phyloP scores from a whole-genome alignment of 805 yeast species.

The Suhomyces pyralidae region DNA sequence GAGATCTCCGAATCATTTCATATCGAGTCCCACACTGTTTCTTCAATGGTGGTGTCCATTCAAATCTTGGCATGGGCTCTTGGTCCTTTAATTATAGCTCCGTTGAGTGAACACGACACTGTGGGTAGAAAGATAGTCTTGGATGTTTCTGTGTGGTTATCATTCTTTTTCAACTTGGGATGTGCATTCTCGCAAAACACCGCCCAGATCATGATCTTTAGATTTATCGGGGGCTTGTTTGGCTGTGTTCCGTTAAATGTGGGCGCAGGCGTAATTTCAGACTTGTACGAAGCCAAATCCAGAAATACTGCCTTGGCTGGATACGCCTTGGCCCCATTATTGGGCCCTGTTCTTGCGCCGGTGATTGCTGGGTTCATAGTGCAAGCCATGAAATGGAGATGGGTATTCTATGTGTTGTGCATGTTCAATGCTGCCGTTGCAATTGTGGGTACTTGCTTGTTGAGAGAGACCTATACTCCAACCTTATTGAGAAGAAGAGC shows the following conservation, averaged over 20 bases:
- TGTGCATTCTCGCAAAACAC: conserved; percentile 59
- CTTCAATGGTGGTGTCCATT: conserved; percentile 56
- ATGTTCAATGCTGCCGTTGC: conserved; percentile 55
- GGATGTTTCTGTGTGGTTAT: conserved; percentile 47
- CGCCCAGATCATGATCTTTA: conserved; percentile 57
- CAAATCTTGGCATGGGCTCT: conserved; percentile 70
- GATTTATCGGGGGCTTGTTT: conserved; percentile 64
- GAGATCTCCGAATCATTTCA: conserved; percentile 45
- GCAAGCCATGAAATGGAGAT: conserved; percentile 53
- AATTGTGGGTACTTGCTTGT: conserved; percentile 45
- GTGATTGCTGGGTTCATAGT: conserved; percentile 57
- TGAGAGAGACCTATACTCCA: conserved; percentile 61
- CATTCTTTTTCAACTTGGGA: conserved; percentile 51
- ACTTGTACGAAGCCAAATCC: conserved; percentile 50
- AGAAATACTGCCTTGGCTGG: conserved; percentile 57
- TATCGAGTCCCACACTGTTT: conserved; percentile 39
- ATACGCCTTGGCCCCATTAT: conserved; percentile 58
- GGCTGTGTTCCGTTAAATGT: conserved; percentile 67
- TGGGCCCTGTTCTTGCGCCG: conserved; percentile 70
- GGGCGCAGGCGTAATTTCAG: conserved; percentile 69
- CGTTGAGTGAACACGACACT: conserved; percentile 56
- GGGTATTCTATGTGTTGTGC: conserved; percentile 62
- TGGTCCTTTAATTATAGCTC: conserved; percentile 65
- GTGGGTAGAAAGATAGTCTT: conserved; percentile 61
- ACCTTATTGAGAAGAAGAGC: conserved; percentile 48